A percentile compares a stretch with the other conserved stretches of the same genome.
phyloP scores from a whole-genome alignment of 441 rosid genomes.

The Hura crepitans region DNA sequence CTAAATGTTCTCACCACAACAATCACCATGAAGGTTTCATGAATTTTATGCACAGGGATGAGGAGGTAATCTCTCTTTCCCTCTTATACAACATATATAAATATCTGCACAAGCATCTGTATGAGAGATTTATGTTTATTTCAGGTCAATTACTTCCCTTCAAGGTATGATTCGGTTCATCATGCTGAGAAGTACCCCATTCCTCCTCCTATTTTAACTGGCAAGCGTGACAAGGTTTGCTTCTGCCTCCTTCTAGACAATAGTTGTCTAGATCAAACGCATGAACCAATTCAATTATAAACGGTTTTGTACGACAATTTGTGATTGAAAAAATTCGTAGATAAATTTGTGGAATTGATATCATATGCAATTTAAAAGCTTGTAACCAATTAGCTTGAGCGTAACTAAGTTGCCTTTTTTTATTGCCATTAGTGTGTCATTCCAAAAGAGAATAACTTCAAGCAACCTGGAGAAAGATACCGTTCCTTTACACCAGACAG shows the following conservation, averaged over 20 bases:
- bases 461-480: slow-evolving; percentile 87
- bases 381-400: neutral
- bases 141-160: slow-evolving; percentile 89
- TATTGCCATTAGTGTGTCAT: slow-evolving; percentile 48
- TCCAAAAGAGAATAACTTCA: slow-evolving; percentile 85
- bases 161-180: slow-evolving; percentile 71
- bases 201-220: slow-evolving; percentile 42
- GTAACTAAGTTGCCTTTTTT: neutral
- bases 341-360: too few relatives aligned
- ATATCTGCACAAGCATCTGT: neutral
- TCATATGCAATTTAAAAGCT: too few relatives aligned
- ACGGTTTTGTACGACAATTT: too few relatives aligned
- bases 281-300: too few relatives aligned
- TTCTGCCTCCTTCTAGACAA: neutral
- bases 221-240: slow-evolving; percentile 78
- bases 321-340: too few relatives aligned
- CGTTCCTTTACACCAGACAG: slow-evolving; percentile 72
- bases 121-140: slow-evolving; percentile 6
- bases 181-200: slow-evolving; percentile 64
- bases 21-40: slow-evolving; percentile 87
- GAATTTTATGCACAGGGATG: slow-evolving; percentile 95
- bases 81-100: neutral
- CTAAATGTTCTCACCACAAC: slow-evolving; percentile 90
- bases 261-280: too few relatives aligned
- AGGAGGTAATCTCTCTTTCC: slow-evolving; percentile 49